Evolutionary conservation across 495 filamentous ascomycete genomes (phyloP), one percentile per base, ranked within the genome.

Genomic region (Amphirosellinia nigrospora): DNA sequence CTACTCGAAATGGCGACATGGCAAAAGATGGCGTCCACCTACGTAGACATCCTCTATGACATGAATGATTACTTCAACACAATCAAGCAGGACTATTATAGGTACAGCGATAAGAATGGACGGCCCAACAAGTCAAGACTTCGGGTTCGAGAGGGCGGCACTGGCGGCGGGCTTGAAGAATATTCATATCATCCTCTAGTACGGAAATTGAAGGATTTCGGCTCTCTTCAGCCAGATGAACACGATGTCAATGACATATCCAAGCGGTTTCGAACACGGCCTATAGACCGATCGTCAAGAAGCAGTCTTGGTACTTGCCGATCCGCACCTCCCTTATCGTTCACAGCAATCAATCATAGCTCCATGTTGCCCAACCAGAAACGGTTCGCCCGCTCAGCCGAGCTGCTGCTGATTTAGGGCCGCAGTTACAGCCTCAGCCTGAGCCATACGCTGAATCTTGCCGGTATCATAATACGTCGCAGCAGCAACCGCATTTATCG

Each of bases 11-110:
- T 94, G 88, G 86, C 89, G 0, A 81, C 82, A 9, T 88, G 88
- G 70, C 82, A 93, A 66, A 86, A 85, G 66, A 92, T 94, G 89
- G 91, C 91, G 0, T 83, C 86, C 28, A 91, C 88, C 3, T 94
- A 92, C 82, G 89, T 90, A 72, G 81, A 79, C 34, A 90, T 91
- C n/a, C 82, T 95, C 56, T 82, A 86, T 55, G 86, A 88, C 15
- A 88, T 93, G 80, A 85, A 91, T 72, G 81, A 80, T 26, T 94
- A 92, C 79, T 93, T 91, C 74, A 80, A 84, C 23, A 85, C 80
- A 23, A 89, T 90, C 66, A 90, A 88, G 76, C 83, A 82, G 16
- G 90, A 92, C 66, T 91, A 87, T 70, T 70, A 77, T 21, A 69
- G 68, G 52, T 73, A 77, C 62, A 73, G 69, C 21, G 71, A 71